Evolutionary conservation across 83 land plant genomes (phyloP).

Genomic region (Picea abies): DNA sequence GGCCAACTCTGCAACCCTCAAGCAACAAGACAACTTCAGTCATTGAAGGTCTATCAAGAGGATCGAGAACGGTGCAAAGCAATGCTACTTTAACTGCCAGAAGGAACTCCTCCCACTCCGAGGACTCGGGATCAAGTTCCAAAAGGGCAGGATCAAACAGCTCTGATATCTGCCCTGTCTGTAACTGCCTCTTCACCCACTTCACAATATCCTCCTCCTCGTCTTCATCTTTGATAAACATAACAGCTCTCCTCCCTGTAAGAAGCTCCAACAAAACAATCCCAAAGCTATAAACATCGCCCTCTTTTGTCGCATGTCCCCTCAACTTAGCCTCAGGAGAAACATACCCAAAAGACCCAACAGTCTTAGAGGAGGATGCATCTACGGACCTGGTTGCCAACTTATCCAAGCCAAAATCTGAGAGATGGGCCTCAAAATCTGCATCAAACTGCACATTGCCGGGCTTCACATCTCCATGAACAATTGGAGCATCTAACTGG

Average conservation of each 20-base stretch:
- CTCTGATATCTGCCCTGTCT: slow-evolving; percentile 82
- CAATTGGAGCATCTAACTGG: slow-evolving; percentile 52
- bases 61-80: slow-evolving; percentile 96
- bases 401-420: slow-evolving; percentile 86
- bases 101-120: slow-evolving; percentile 99
- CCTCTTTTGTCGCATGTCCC: slow-evolving; percentile 70
- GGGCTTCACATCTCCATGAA: slow-evolving; percentile 94
- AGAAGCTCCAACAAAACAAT: slow-evolving; percentile 92
- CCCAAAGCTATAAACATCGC: slow-evolving; percentile 97
- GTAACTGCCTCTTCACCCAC: slow-evolving; percentile 97
- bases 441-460: slow-evolving; percentile 93
- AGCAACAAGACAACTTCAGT: slow-evolving; percentile 95
- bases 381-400: slow-evolving; percentile 38
- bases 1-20: slow-evolving; percentile 94
- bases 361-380: slow-evolving; percentile 28
- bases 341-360: slow-evolving; percentile 72
- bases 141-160: slow-evolving; percentile 85
- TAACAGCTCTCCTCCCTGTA: slow-evolving; percentile 83
- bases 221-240: slow-evolving; percentile 41
- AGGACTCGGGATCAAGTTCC: slow-evolving; percentile 46
- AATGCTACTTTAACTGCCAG: slow-evolving; percentile 93
- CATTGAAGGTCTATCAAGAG: slow-evolving; percentile 85
- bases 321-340: slow-evolving; percentile 74
- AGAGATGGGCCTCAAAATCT: slow-evolving; percentile 92
- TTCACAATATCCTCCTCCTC: slow-evolving; percentile 85